Conservation (phyloP, 768 basidiomycete genomes). For the Piloderma croceum region DNA sequence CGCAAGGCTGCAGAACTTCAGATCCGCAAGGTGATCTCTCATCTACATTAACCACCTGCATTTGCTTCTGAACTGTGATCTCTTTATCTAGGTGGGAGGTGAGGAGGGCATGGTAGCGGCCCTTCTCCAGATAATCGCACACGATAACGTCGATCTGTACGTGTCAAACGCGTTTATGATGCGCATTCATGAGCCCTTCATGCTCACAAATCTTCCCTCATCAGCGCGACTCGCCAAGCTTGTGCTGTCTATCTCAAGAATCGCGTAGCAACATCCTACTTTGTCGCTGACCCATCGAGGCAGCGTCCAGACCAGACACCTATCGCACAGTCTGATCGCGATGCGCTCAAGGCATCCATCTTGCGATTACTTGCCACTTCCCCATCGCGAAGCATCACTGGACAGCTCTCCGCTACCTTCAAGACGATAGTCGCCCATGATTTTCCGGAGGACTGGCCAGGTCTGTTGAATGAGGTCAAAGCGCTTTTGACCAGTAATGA, state of each 20-base stretch:
- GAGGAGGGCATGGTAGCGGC: slow-evolving; percentile 83
- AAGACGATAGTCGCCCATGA: slow-evolving; percentile 72
- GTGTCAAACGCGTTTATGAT: slow-evolving; percentile 37
- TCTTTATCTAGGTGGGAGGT: slow-evolving; percentile 53
- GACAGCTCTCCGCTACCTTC: slow-evolving; percentile 70
- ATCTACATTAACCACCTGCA: background rate
- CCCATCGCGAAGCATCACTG: slow-evolving; percentile 59
- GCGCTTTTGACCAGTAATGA: slow-evolving; percentile 55
- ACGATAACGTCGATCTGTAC: slow-evolving; percentile 72
- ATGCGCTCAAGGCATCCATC: slow-evolving; percentile 62
- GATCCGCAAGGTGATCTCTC: slow-evolving; percentile 64
- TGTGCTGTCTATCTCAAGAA: slow-evolving; percentile 90
- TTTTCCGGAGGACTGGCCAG: slow-evolving; percentile 74
- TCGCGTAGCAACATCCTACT: slow-evolving; percentile 69
- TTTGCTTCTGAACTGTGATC: slow-evolving; percentile 9
- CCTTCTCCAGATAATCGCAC: slow-evolving; percentile 78
- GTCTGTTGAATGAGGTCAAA: slow-evolving; percentile 62
- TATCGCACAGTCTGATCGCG: slow-evolving; percentile 65
- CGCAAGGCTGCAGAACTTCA: slow-evolving; percentile 83
- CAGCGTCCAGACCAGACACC: slow-evolving; percentile 55
- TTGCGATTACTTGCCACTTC: slow-evolving; percentile 66
- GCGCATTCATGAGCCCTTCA: no score
- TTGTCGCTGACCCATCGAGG: slow-evolving; percentile 29
- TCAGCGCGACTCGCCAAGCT: slow-evolving; percentile 76
- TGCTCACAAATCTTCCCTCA: no score